Conservation (phyloP, 139 green algal genomes). For the Pseudopediastrum boryanum region DNA sequence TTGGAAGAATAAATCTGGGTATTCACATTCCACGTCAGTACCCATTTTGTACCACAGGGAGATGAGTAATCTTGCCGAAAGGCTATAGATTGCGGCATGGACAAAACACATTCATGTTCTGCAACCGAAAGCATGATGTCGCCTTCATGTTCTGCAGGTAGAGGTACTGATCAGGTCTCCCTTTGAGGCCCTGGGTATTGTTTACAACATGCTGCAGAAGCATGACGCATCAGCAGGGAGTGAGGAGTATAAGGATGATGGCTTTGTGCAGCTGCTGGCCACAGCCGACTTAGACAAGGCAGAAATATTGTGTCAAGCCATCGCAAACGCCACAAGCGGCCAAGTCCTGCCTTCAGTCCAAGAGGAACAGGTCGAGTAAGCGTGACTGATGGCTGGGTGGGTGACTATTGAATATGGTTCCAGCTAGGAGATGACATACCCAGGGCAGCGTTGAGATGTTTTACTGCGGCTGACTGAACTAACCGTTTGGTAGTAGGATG, state of each 20-base stretch:
- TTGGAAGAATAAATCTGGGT: background rate
- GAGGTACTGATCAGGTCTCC: constrained; percentile 14
- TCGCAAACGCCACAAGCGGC: constrained; percentile 50
- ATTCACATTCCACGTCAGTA: background rate
- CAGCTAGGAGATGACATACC: no score
- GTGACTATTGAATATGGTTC: no score
- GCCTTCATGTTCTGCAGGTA: no score
- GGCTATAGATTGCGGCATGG: no score
- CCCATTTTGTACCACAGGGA: background rate
- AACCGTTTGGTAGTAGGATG: no score
- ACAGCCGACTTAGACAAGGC: constrained; percentile 25
- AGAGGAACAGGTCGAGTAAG: background rate
- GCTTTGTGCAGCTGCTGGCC: constrained; percentile 32
- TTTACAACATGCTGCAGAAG: constrained; percentile 50
- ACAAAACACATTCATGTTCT: no score
- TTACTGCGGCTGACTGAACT: no score
- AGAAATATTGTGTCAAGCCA: constrained; percentile 6
- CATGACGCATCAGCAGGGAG: constrained; percentile 14
- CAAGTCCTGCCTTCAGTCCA: constrained; percentile 29
- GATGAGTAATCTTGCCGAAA: background rate
- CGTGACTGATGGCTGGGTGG: no score
- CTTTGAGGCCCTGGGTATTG: constrained; percentile 45
- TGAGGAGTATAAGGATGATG: constrained; percentile 44
- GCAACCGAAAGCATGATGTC: no score
- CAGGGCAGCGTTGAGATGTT: no score